Percentiles rank a stretch among this genome's conserved stretches.
These are phyloP conservation scores for Artemisia tridentata DNA, from an alignment of 129 eudicot species.

Conservation along the genomic window DNA sequence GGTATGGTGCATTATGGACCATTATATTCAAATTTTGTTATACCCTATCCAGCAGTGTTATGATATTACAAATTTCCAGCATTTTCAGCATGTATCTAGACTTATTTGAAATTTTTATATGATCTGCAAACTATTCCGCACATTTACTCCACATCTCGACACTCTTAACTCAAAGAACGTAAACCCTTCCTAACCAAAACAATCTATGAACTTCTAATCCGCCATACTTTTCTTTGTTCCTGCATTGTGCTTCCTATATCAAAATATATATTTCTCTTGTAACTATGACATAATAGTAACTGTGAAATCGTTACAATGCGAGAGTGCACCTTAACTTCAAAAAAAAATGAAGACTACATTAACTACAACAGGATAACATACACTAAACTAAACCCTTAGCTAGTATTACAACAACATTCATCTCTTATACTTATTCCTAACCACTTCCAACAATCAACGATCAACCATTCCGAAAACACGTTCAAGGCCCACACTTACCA, in stretches of 20 bases:
- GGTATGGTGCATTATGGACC: background rate
- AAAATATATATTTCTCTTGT: background rate
- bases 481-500: background rate
- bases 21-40: no score
- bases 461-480: background rate
- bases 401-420: slow-evolving; percentile 14
- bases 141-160: background rate
- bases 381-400: background rate
- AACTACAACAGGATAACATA: background rate
- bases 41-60: no score
- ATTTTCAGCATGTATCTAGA: background rate
- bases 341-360: background rate
- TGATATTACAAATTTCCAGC: background rate
- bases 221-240: background rate
- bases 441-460: background rate
- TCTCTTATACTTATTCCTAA: slow-evolving; percentile 1
- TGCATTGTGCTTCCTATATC: slow-evolving; percentile 1
- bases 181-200: slow-evolving; percentile 18
- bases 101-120: background rate
- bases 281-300: no score
- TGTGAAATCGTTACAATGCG: background rate
- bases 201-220: slow-evolving; percentile 4
- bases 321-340: background rate
- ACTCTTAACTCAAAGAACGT: background rate
- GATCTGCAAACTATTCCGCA: background rate